Percentiles rank a stretch among this genome's conserved stretches.
phyloP scores from a whole-genome alignment of 768 basidiomycete species.

The Lactarius indigo region DNA sequence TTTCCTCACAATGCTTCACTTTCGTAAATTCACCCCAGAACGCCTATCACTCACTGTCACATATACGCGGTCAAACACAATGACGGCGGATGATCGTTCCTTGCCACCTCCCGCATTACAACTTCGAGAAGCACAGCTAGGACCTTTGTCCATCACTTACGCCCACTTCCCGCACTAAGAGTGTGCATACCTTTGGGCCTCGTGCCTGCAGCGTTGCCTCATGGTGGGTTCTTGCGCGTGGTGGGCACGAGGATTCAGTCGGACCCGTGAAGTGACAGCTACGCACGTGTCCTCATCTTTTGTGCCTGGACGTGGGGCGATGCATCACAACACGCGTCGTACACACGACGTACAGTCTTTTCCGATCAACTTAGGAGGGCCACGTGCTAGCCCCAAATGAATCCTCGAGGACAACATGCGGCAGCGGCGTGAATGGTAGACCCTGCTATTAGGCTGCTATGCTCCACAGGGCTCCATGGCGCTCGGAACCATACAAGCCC shows the following conservation, averaged over 20 bases:
- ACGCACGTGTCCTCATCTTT: not conserved
- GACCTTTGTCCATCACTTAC: not conserved
- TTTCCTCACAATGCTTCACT: not conserved
- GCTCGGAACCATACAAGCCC: not conserved
- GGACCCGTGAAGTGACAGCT: not conserved
- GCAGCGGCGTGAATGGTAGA: not conserved
- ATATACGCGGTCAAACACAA: not conserved
- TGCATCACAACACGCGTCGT: not conserved
- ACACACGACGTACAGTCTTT: not conserved
- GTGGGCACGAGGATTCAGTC: not conserved
- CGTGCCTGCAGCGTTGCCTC: not conserved
- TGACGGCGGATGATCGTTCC: not conserved
- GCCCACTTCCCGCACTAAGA: not conserved
- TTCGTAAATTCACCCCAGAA: not conserved
- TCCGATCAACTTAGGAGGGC: not conserved
- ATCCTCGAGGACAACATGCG: conserved; percentile 10
- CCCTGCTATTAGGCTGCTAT: too few relatives aligned
- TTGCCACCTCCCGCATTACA: not conserved
- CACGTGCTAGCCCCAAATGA: not conserved
- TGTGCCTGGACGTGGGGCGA: not conserved
- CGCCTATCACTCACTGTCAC: not conserved
- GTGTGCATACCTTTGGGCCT: not conserved
- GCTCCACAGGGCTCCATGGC: not conserved
- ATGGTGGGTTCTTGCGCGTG: not conserved
- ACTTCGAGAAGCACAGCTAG: not conserved